These are phyloP conservation scores for Skeletonema menzelii DNA, from an alignment of 108 stramenopile species.

Conservation along the genomic window DNA sequence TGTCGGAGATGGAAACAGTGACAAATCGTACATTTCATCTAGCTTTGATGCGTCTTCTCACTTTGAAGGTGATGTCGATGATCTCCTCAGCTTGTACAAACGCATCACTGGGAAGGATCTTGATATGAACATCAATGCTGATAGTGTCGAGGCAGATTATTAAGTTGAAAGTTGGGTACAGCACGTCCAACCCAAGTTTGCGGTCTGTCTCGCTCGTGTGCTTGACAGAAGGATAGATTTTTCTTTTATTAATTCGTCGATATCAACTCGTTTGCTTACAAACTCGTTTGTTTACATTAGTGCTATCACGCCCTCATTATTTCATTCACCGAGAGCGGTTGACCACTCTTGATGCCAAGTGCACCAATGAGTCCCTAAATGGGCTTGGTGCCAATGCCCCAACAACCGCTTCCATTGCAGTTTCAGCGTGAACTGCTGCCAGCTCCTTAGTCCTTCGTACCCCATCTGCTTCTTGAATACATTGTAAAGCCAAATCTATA, in stretches of 20 bases:
- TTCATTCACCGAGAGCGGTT: constrained; percentile 53
- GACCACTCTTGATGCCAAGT: constrained; percentile 80
- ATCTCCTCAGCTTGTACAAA: constrained; percentile 92
- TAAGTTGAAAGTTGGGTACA: constrained; percentile 20
- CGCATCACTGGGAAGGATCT: constrained; percentile 95
- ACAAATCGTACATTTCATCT: constrained; percentile 93
- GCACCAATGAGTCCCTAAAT: constrained; percentile 75
- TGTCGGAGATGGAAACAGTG: constrained; percentile 79
- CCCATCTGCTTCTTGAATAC: constrained; percentile 60
- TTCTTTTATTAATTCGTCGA: background rate
- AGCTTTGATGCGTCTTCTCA: constrained; percentile 99
- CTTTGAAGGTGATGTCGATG: constrained; percentile 94
- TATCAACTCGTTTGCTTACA: background rate
- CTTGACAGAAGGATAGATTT: background rate
- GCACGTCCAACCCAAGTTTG: background rate
- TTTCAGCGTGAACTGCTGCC: constrained; percentile 92
- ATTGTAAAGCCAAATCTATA: constrained; percentile 74
- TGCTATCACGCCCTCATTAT: background rate
- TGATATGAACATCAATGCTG: constrained; percentile 93
- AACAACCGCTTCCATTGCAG: constrained; percentile 84
- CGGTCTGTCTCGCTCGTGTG: background rate
- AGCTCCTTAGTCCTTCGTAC: constrained; percentile 88
- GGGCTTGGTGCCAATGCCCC: constrained; percentile 47
- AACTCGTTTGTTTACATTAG: background rate
- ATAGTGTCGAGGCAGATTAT: constrained; percentile 87